These are phyloP conservation scores for Theobroma grandiflorum DNA, from an alignment of 441 rosid species.

Conservation along the genomic window DNA sequence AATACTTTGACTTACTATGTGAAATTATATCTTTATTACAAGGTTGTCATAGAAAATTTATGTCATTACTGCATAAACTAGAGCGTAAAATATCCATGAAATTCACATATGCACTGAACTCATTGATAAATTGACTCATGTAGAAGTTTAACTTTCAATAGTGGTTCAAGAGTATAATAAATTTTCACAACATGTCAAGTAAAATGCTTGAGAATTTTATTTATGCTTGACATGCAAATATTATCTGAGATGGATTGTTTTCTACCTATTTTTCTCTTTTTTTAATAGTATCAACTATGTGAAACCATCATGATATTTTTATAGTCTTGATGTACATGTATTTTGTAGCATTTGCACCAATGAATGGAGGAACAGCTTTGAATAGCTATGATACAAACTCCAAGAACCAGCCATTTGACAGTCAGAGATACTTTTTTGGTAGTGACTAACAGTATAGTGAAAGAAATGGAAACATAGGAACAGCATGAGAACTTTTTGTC, in stretches of 20 bases:
- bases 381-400: conserved; percentile 42
- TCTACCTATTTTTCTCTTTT: background rate
- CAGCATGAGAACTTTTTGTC: background rate
- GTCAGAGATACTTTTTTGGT: conserved; percentile 64
- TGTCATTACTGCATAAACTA: background rate
- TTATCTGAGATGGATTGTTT: background rate
- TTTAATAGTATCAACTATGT: background rate
- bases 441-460: conserved; percentile 38
- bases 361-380: conserved; percentile 40
- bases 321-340: conserved; percentile 14
- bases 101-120: background rate
- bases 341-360: conserved; percentile 92
- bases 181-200: background rate
- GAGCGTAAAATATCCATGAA: background rate
- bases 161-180: background rate
- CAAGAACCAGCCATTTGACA: conserved; percentile 63
- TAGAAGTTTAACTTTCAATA: background rate
- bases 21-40: background rate
- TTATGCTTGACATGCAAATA: background rate
- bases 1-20: background rate
- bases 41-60: background rate
- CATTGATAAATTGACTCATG: background rate
- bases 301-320: background rate
- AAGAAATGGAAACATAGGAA: background rate
- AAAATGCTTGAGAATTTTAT: conserved; percentile 10